phyloP scores from a whole-genome alignment of 805 yeast genomes.

The Maudiozyma barnettii region DNA sequence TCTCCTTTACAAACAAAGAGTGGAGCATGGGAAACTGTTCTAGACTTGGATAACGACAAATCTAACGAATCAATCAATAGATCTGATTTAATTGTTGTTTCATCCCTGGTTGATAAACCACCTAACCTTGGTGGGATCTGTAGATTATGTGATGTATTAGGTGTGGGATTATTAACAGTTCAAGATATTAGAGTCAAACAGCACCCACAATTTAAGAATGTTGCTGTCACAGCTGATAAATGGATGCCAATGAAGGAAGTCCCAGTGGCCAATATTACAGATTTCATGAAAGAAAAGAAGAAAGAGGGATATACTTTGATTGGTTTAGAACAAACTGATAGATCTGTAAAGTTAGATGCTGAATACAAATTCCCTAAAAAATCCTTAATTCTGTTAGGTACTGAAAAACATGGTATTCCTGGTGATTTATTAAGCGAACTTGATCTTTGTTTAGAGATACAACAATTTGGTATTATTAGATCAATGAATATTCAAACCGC shows the following conservation, averaged over 20 bases:
- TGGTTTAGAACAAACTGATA: slow-evolving; percentile 89
- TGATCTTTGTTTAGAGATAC: slow-evolving; percentile 82
- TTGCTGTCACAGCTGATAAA: slow-evolving; percentile 87
- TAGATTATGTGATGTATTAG: slow-evolving; percentile 82
- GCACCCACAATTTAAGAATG: slow-evolving; percentile 67
- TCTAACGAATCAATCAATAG: slow-evolving; percentile 40
- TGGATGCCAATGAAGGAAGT: slow-evolving; percentile 95
- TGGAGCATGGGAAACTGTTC: slow-evolving; percentile 74
- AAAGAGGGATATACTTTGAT: slow-evolving; percentile 79
- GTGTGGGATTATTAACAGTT: slow-evolving; percentile 74
- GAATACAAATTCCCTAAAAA: slow-evolving; percentile 68
- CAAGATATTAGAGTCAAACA: slow-evolving; percentile 56
- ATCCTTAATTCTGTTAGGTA: slow-evolving; percentile 71
- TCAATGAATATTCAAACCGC: slow-evolving; percentile 98
- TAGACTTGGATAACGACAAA: slow-evolving; percentile 45
- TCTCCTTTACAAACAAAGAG: slow-evolving; percentile 76
- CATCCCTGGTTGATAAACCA: slow-evolving; percentile 84
- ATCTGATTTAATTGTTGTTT: slow-evolving; percentile 82
- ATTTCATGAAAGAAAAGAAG: slow-evolving; percentile 48
- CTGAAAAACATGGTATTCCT: slow-evolving; percentile 85
- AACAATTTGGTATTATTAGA: slow-evolving; percentile 84
- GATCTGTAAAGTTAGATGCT: slow-evolving; percentile 60
- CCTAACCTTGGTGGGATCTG: slow-evolving; percentile 94
- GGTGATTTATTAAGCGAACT: slow-evolving; percentile 73
- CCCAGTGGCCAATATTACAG: slow-evolving; percentile 40